Base-by-base conservation (phyloP, 805 yeast genomes). In the Pichia manshurica region DNA sequence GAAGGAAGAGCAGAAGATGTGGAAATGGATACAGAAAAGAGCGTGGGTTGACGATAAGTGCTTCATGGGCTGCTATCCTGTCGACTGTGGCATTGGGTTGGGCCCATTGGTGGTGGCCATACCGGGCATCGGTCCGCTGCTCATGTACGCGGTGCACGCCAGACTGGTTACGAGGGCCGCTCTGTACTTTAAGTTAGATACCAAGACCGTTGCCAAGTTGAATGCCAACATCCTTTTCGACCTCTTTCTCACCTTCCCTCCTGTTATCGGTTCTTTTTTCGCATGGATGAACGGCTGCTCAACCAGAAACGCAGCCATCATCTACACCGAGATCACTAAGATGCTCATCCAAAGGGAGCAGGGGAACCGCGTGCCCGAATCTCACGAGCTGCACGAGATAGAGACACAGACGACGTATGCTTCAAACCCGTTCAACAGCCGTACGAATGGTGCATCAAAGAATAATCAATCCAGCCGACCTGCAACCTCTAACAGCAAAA, bases 11-110 rank as follows among this genome's bases (percentile, higher is more conserved):
- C 77, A 74, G 41, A 75, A 77, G 56, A 68, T 73, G 7, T 91
- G 93, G 95, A 84, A 82, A 60, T 67, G 63, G 22, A 69, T 89
- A n/a, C 90, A 83, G 59, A 72, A 68, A 44, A 74, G 78, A 51
- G 97, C 97, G 0, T 90, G 96, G 96, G 59, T 75, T 15, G 89
- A 91, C 60, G 98, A 91, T 62, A 75, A 77, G 54, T 87, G 95
- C 61, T 77, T 87, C 57, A 71, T 85, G 62, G 96, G 96, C 0
- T 82, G 90, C 53, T 82, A 81, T 40, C 82, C 85, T 12, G 72
- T 77, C 54, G 89, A 81, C 65, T 74, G 87, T 54, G 91, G 93
- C 1, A 56, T 85, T 17, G 96, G 96, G 0, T 64, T 83, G 58
- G 91, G 84, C 1, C 93, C 96, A 1, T 44, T 89, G 13, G 73